phyloP scores from a whole-genome alignment of 805 yeast genomes.

The Candida arabinofermentans region DNA sequence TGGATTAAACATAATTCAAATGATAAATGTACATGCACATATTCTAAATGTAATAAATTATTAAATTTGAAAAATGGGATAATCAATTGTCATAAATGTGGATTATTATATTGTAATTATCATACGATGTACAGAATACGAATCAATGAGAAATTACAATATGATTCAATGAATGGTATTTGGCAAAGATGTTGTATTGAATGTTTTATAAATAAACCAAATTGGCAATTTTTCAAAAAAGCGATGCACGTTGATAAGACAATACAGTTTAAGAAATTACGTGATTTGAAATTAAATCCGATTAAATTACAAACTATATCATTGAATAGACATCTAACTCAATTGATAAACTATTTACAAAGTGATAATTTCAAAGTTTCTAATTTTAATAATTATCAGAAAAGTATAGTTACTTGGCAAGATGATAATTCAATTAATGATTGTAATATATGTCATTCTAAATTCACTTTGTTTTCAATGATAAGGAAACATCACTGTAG shows the following conservation, averaged over 20 bases:
- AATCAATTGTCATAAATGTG: slow-evolving; percentile 76
- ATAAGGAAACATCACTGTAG: slow-evolving; percentile 88
- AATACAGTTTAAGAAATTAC: slow-evolving; percentile 31
- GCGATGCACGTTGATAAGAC: slow-evolving; percentile 38
- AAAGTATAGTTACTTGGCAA: slow-evolving; percentile 61
- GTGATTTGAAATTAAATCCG: slow-evolving; percentile 45
- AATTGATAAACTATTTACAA: slow-evolving; percentile 27
- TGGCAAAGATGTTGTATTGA: slow-evolving; percentile 68
- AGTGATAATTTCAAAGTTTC: background rate
- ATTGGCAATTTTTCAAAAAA: slow-evolving; percentile 29
- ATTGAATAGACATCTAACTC: slow-evolving; percentile 57
- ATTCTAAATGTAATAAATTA: slow-evolving; percentile 35
- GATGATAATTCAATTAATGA: slow-evolving; percentile 40
- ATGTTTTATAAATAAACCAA: slow-evolving; percentile 58
- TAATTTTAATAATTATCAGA: slow-evolving; percentile 37
- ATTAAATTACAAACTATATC: slow-evolving; percentile 50
- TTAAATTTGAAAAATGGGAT: slow-evolving; percentile 52
- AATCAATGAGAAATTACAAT: slow-evolving; percentile 43
- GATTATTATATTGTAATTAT: slow-evolving; percentile 58
- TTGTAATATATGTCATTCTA: slow-evolving; percentile 62
- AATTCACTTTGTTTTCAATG: slow-evolving; percentile 51
- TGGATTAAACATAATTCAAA: slow-evolving; percentile 59
- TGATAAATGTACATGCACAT: slow-evolving; percentile 40
- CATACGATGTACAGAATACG: slow-evolving; percentile 57
- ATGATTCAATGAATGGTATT: slow-evolving; percentile 46